A percentile compares a stretch with the other conserved stretches of the same genome.
Evolutionary conservation across 768 basidiomycete species (phyloP).

Genomic region (Amylocystis lapponica): DNA sequence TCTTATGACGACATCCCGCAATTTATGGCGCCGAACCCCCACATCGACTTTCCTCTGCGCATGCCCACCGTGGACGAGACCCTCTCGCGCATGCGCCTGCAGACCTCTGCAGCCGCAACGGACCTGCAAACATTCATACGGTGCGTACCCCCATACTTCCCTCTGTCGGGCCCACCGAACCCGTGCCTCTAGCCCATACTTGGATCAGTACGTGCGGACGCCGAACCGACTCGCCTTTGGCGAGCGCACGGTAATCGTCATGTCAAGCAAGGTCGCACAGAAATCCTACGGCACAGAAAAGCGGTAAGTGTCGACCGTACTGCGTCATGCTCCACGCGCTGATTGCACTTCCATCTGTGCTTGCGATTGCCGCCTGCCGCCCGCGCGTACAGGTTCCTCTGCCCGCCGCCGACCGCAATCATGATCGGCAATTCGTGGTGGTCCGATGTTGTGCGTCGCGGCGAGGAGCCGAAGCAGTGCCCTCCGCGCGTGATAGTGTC

Average conservation of each 20-base stretch:
- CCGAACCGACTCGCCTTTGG: slow-evolving; percentile 85
- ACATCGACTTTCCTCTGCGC: slow-evolving; percentile 52
- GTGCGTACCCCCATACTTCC: slow-evolving; percentile 31
- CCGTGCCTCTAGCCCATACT: slow-evolving; percentile 42
- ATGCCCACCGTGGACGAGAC: slow-evolving; percentile 61
- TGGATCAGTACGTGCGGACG: slow-evolving; percentile 81
- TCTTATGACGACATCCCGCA: slow-evolving; percentile 56
- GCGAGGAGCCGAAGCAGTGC: slow-evolving; percentile 67
- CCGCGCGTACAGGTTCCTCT: slow-evolving; percentile 64
- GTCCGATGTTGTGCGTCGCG: slow-evolving; percentile 71
- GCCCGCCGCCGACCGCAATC: slow-evolving; percentile 89
- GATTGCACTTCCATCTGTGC: neutral
- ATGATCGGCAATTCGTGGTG: slow-evolving; percentile 96
- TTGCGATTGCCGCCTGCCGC: neutral
- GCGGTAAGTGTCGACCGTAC: slow-evolving; percentile 42
- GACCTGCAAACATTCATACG: slow-evolving; percentile 80
- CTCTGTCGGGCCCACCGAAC: slow-evolving; percentile 13
- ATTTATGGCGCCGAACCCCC: slow-evolving; percentile 47
- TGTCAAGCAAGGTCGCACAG: slow-evolving; percentile 97
- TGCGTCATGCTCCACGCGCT: neutral
- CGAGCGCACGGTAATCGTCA: slow-evolving; percentile 90
- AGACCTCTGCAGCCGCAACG: slow-evolving; percentile 48
- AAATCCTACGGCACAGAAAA: slow-evolving; percentile 97
- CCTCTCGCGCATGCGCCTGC: slow-evolving; percentile 59
- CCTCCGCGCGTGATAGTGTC: slow-evolving; percentile 83